Conservation (phyloP, 2,329 filamentous ascomycete species). For the Hypomyces rosellus region DNA sequence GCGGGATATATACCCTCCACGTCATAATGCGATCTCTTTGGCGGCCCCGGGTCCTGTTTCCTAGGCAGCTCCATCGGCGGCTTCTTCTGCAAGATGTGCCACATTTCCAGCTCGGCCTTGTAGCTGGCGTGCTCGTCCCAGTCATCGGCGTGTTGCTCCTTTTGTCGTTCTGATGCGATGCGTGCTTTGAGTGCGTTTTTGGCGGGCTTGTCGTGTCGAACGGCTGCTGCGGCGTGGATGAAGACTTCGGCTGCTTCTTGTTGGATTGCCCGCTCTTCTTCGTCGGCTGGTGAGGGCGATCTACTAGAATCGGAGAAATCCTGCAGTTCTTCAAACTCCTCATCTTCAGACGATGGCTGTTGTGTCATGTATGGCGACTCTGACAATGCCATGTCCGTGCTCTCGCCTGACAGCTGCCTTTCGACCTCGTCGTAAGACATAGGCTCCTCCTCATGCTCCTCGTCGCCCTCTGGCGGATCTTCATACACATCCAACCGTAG, state of each 20-base stretch:
- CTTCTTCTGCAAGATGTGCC: slow-evolving; percentile 36
- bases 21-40: slow-evolving; percentile 23
- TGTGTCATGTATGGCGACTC: background rate
- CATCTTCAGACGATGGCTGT: slow-evolving; percentile 8
- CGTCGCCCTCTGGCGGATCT: slow-evolving; percentile 22
- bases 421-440: slow-evolving; percentile 43
- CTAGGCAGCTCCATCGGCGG: slow-evolving; percentile 30
- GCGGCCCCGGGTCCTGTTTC: slow-evolving; percentile 22
- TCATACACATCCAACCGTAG: slow-evolving; percentile 43
- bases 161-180: slow-evolving; percentile 34
- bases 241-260: slow-evolving; percentile 39
- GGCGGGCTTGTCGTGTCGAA: slow-evolving; percentile 31
- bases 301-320: slow-evolving; percentile 10
- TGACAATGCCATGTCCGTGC: background rate
- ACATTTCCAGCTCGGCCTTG: slow-evolving; percentile 39
- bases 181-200: slow-evolving; percentile 31
- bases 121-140: slow-evolving; percentile 34
- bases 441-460: slow-evolving; percentile 20
- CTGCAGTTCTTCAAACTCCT: slow-evolving; percentile 15
- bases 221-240: slow-evolving; percentile 33
- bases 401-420: slow-evolving; percentile 24
- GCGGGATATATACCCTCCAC: slow-evolving; percentile 32
- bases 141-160: slow-evolving; percentile 39
- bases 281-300: slow-evolving; percentile 13
- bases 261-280: slow-evolving; percentile 25